Evolutionary conservation across 2,329 filamentous ascomycete genomes (phyloP).

Genomic region (Verticillium nonalfalfae): DNA sequence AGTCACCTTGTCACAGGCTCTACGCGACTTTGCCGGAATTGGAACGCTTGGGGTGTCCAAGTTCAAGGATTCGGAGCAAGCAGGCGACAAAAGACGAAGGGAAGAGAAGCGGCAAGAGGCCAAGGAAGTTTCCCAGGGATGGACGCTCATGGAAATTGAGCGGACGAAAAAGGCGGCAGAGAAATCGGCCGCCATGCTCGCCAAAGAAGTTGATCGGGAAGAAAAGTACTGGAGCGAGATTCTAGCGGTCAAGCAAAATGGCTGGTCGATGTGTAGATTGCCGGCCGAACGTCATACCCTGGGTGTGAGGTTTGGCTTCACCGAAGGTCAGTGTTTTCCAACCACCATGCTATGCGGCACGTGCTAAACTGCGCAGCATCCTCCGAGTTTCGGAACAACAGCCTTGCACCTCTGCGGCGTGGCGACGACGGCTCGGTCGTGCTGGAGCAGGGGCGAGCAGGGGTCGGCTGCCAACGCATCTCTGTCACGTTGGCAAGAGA

Average conservation of each 20-base stretch:
- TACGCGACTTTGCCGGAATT: slow-evolving; percentile 66
- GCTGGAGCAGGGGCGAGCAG: slow-evolving; percentile 57
- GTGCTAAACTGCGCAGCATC: slow-evolving; percentile 35
- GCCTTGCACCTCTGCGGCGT: slow-evolving; percentile 74
- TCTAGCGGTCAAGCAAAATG: slow-evolving; percentile 70
- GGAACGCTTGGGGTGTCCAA: slow-evolving; percentile 68
- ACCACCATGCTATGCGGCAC: neutral
- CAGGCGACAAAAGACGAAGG: slow-evolving; percentile 45
- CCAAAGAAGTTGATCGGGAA: slow-evolving; percentile 73
- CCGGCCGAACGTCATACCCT: slow-evolving; percentile 68
- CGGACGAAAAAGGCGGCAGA: slow-evolving; percentile 68
- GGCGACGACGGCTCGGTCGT: slow-evolving; percentile 67
- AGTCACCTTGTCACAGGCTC: slow-evolving; percentile 60
- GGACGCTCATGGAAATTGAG: slow-evolving; percentile 72
- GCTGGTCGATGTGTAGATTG: slow-evolving; percentile 79
- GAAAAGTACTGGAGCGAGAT: slow-evolving; percentile 86
- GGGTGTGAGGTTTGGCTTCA: slow-evolving; percentile 84
- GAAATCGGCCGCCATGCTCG: slow-evolving; percentile 63
- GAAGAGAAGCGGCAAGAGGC: slow-evolving; percentile 16
- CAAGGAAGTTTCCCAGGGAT: slow-evolving; percentile 59
- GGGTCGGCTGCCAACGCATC: slow-evolving; percentile 51
- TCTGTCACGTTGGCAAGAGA: slow-evolving; percentile 59
- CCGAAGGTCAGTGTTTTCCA: slow-evolving; percentile 52
- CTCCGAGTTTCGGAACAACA: slow-evolving; percentile 57
- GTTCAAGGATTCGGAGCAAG: slow-evolving; percentile 53